Evolutionary conservation across 176 grass and related monocot genomes (phyloP).

Genomic region (Musa beccarii): DNA sequence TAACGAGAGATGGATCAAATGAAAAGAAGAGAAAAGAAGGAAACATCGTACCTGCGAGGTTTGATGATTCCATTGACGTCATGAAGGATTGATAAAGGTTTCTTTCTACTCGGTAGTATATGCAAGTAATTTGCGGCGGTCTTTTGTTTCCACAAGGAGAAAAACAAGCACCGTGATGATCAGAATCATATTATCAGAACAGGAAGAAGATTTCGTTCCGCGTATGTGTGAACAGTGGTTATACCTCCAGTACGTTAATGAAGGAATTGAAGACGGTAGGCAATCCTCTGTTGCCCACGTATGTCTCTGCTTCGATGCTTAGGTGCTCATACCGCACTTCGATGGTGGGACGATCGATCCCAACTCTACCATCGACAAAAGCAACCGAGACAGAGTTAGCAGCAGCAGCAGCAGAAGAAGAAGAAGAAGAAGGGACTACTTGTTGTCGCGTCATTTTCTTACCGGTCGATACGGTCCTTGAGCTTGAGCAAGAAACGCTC

Average conservation of each 20-base stretch:
- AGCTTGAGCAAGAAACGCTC: conserved; percentile 45
- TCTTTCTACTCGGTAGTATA: conserved; percentile 23
- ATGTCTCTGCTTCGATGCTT: conserved; percentile 40
- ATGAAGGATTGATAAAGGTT: conserved; percentile 44
- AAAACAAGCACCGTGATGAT: background rate
- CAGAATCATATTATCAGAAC: background rate
- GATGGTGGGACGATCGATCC: conserved; percentile 53
- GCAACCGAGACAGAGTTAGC: background rate
- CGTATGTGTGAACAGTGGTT: background rate
- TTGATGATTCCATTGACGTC: conserved; percentile 68
- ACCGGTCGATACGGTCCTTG: conserved; percentile 51
- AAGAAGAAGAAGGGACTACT: background rate
- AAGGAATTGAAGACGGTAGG: conserved; percentile 55
- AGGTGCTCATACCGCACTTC: conserved; percentile 67
- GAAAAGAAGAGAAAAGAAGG: background rate
- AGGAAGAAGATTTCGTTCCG: background rate
- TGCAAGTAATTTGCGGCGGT: background rate
- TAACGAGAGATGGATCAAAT: background rate
- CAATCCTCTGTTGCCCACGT: conserved; percentile 58
- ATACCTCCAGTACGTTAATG: conserved; percentile 52
- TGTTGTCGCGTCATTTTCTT: background rate
- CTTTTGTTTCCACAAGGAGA: background rate
- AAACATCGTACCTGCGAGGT: conserved; percentile 43
- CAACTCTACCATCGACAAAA: conserved; percentile 24
- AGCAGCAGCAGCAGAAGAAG: background rate